Evolutionary conservation across 306 rosid species (phyloP), one percentile per base, ranked within the genome.

Genomic region (Prosopis cineraria): DNA sequence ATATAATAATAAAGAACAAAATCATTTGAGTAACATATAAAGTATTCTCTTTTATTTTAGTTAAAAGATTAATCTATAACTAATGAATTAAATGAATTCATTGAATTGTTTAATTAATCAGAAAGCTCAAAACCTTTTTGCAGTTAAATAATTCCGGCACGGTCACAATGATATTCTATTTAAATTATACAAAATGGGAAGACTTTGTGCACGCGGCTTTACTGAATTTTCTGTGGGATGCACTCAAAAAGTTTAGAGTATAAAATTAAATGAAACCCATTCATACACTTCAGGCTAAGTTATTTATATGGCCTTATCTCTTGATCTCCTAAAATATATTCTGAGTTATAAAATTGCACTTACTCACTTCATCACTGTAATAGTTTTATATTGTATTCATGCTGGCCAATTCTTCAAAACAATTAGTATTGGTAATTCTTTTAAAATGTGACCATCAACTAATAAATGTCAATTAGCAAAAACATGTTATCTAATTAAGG

Each of bases 281-380:
- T 43, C 77, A 74, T 19, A 75, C 47, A 30, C 44, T 69, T 72
- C 58, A 37, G 27, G 73, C 45, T 22, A 3, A 27, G 50, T 62
- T 71, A 55, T 50, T 34, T 20, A 31, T 45, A 59, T 45, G 8
- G 47, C 70, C 64, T 76, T 77, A 71, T 68, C 69, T 52, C n/a
- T n/a, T n/a, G n/a, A n/a, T 66, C 47, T 81, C 75, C 56, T 67
- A 16, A 59, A 7, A 41, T 43, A 19, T 19, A 43, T 24, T 66
- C 56, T 71, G 43, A 48, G 71, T 58, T n/a, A 64, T 33, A 64
- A 82, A 29, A 59, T n/a, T n/a, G n/a, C n/a, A n/a, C n/a, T n/a
- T 55, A 55, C 6, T 55, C n/a, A n/a, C n/a, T n/a, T n/a, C n/a
- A n/a, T n/a, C n/a, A n/a, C n/a, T n/a, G n/a, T n/a, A n/a, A n/a